A percentile compares a stretch with the other conserved stretches of the same genome.
These are phyloP conservation scores for Triangularia setosa DNA, from an alignment of 2,329 filamentous ascomycete genomes.

Conservation along the genomic window DNA sequence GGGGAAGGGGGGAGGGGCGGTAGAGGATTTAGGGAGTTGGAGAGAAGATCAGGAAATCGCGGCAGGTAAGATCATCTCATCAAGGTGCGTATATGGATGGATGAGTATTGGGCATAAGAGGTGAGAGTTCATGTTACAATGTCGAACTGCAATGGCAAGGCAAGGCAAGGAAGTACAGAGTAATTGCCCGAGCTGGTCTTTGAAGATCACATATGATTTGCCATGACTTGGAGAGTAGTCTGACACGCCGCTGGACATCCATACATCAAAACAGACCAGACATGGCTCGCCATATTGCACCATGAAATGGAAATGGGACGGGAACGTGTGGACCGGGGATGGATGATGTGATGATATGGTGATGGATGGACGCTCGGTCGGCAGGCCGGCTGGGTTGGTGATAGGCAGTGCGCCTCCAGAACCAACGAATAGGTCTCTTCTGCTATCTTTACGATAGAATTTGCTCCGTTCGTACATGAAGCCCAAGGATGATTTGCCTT, in stretches of 20 bases:
- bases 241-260: neutral
- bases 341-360: neutral
- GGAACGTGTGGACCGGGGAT: neutral
- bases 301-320: neutral
- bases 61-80: neutral
- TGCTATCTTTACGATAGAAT: neutral
- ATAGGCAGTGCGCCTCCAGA: neutral
- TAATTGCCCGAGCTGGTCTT: neutral
- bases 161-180: neutral
- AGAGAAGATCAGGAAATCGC: neutral
- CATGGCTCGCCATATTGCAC: constrained; percentile 7
- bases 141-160: neutral
- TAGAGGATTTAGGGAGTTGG: neutral
- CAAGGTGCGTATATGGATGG: neutral
- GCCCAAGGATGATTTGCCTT: neutral
- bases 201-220: neutral
- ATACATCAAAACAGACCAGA: neutral
- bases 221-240: neutral
- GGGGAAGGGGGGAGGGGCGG: no score
- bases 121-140: neutral
- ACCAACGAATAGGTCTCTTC: neutral
- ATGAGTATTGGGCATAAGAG: neutral
- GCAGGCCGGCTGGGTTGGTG: neutral
- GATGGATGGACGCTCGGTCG: neutral
- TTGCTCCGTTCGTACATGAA: neutral